phyloP scores from a whole-genome alignment of 2,329 filamentous ascomycete species.

The Geosmithia putterillii region DNA sequence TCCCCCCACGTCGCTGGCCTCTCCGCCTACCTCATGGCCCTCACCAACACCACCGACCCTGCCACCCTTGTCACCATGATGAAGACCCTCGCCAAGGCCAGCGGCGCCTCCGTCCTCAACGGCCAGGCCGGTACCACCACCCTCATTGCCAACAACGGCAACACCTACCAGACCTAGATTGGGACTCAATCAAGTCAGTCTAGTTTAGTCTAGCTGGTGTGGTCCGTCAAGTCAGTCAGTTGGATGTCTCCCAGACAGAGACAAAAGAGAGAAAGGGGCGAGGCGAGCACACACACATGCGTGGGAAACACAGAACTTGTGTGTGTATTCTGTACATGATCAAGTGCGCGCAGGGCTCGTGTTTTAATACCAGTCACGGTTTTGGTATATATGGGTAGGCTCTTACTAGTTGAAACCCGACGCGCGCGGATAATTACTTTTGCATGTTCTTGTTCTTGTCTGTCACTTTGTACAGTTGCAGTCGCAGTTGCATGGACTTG shows the following conservation, averaged over 20 bases:
- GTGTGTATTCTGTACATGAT: no score
- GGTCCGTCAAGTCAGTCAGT: no score
- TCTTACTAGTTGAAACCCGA: neutral
- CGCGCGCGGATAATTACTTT: no score
- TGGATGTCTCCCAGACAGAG: no score
- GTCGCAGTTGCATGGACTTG: no score
- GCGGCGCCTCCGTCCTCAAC: constrained; percentile 28
- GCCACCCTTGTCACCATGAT: constrained; percentile 30
- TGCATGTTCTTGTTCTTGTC: no score
- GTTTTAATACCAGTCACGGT: neutral
- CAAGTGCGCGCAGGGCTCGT: no score
- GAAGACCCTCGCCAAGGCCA: constrained; percentile 35
- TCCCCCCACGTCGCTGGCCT: constrained; percentile 56
- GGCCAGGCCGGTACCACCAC: constrained; percentile 32
- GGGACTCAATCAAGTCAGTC: no score
- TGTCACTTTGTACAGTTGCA: no score
- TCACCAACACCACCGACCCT: constrained; percentile 33
- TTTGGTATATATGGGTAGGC: neutral
- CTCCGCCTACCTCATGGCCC: constrained; percentile 52
- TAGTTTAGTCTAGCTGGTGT: no score
- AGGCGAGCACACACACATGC: no score
- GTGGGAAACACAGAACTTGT: no score
- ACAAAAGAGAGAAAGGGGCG: neutral
- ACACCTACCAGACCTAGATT: constrained; percentile 2
- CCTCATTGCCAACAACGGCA: constrained; percentile 46